These are phyloP conservation scores for Odontarrhena argentea DNA, from an alignment of 345 rosid species.

Conservation along the genomic window DNA sequence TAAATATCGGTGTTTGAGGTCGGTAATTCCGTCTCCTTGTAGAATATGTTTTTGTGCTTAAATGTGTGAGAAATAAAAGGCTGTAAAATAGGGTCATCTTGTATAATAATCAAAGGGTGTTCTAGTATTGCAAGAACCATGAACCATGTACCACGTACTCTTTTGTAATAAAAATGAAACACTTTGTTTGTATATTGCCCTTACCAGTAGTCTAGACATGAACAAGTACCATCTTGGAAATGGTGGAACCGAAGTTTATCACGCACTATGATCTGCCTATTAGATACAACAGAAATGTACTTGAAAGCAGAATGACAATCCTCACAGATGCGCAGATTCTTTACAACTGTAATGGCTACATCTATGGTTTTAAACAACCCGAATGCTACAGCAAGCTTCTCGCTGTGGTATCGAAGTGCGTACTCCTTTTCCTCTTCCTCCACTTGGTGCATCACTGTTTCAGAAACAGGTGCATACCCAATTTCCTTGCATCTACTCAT, in stretches of 20 bases:
- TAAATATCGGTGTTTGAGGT: slow-evolving; percentile 30
- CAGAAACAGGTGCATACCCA: slow-evolving; percentile 61
- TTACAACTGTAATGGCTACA: slow-evolving; percentile 55
- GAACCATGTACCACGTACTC: slow-evolving; percentile 16
- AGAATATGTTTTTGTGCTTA: slow-evolving; percentile 28
- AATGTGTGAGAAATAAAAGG: slow-evolving; percentile 38
- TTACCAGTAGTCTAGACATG: slow-evolving; percentile 79
- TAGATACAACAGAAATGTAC: slow-evolving; percentile 56
- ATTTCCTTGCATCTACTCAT: slow-evolving; percentile 65
- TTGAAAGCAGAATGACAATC: slow-evolving; percentile 80
- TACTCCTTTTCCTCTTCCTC: slow-evolving; percentile 85
- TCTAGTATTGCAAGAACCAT: slow-evolving; percentile 26
- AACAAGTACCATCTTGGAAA: slow-evolving; percentile 67
- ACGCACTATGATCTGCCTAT: slow-evolving; percentile 67
- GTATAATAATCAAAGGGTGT: slow-evolving; percentile 21
- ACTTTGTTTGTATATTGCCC: slow-evolving; percentile 18
- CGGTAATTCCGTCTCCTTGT: slow-evolving; percentile 29
- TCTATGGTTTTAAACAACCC: slow-evolving; percentile 61
- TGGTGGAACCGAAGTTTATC: slow-evolving; percentile 83
- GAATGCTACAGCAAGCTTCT: slow-evolving; percentile 81
- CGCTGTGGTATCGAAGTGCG: slow-evolving; percentile 79
- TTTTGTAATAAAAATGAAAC: slow-evolving; percentile 28
- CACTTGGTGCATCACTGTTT: slow-evolving; percentile 72
- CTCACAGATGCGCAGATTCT: slow-evolving; percentile 80
- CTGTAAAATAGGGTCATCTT: slow-evolving; percentile 38